A percentile compares a stretch with the other conserved stretches of the same genome.
Evolutionary conservation across 495 filamentous ascomycete species (phyloP).

Genomic region (Aspergillus cavernicola): DNA sequence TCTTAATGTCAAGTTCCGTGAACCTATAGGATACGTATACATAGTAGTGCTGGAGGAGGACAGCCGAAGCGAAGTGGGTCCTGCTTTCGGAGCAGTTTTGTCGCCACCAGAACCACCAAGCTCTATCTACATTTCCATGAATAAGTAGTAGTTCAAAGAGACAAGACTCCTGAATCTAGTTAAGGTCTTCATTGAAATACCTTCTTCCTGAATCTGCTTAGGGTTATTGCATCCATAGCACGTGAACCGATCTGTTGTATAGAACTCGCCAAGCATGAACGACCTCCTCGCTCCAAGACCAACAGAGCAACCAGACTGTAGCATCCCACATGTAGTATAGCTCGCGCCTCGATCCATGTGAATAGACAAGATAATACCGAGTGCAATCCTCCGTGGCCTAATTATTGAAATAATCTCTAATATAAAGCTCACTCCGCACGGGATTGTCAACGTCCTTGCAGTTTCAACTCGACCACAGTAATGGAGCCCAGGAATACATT

Average conservation of each 20-base stretch:
- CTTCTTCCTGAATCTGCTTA: neutral
- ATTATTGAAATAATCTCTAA: too few species aligned
- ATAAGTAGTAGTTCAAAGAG: neutral
- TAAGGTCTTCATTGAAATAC: neutral
- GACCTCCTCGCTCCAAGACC: neutral
- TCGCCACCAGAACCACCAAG: neutral
- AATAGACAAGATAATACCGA: too few species aligned
- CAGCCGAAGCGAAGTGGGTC: conserved; percentile 3
- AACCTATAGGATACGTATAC: too few species aligned
- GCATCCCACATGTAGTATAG: too few species aligned
- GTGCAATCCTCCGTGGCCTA: too few species aligned
- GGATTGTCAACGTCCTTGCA: too few species aligned
- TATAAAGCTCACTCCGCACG: too few species aligned
- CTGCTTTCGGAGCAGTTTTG: neutral
- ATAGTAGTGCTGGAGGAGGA: too few species aligned
- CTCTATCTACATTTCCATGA: neutral
- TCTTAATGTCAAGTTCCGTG: too few species aligned
- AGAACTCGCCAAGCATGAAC: neutral
- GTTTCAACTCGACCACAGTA: too few species aligned
- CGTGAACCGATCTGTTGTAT: neutral
- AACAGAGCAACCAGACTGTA: neutral
- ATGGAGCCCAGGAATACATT: too few species aligned
- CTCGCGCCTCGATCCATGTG: too few species aligned
- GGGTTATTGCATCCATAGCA: neutral
- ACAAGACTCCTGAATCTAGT: neutral